These are phyloP conservation scores for Afroboletus lepidellus DNA, from an alignment of 1,284 basidiomycete species.

Conservation along the genomic window DNA sequence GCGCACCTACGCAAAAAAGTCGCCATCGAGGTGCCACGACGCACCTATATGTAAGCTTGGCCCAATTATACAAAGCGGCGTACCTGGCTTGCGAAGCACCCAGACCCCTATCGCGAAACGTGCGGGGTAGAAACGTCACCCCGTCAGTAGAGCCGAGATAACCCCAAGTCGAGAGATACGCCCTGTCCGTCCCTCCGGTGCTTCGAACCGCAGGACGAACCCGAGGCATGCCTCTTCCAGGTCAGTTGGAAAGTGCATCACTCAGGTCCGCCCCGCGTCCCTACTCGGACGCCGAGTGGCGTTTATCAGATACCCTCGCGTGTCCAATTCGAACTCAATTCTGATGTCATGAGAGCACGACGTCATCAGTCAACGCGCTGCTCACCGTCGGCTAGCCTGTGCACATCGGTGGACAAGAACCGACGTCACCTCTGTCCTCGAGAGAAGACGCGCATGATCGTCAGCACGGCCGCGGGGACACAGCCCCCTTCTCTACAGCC, in stretches of 20 bases:
- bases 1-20: too few species aligned
- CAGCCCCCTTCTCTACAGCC: not conserved
- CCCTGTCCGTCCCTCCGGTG: too few species aligned
- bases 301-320: constrained; percentile 1
- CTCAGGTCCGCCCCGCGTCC: not conserved
- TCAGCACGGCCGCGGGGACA: not conserved
- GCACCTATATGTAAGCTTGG: not conserved
- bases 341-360: constrained; percentile 1
- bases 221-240: too few species aligned
- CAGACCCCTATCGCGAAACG: not conserved
- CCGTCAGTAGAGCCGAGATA: not conserved
- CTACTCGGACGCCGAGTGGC: not conserved
- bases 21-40: not conserved
- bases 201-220: too few species aligned
- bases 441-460: not conserved
- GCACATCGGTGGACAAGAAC: not conserved
- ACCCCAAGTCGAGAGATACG: too few species aligned
- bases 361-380: not conserved
- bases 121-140: not conserved
- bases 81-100: not conserved
- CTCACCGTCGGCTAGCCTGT: not conserved
- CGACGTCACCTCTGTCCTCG: not conserved
- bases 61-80: not conserved
- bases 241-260: too few species aligned
- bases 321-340: not conserved